Conservation (phyloP, 306 rosid species). For the Styphnolobium japonicum region DNA sequence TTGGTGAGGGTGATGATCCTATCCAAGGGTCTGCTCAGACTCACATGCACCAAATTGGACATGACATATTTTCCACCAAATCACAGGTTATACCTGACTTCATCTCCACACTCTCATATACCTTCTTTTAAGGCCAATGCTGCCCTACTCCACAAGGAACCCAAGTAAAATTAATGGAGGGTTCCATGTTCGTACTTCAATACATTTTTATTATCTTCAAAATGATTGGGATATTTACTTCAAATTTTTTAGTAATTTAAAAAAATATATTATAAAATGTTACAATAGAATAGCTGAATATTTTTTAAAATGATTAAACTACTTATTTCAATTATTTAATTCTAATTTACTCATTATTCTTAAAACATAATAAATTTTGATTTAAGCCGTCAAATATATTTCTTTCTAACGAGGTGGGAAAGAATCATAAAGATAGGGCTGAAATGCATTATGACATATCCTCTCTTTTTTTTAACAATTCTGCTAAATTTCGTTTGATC, state of each 20-base stretch:
- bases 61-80: constrained; percentile 25
- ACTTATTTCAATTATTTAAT: not conserved
- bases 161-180: not conserved
- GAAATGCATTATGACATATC: no score
- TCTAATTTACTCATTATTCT: not conserved
- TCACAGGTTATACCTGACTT: not conserved
- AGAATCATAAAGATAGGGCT: no score
- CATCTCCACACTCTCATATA: not conserved
- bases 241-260: not conserved
- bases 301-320: not conserved
- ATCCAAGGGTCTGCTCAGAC: not conserved
- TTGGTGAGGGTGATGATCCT: constrained; percentile 4
- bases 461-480: no score
- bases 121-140: not conserved
- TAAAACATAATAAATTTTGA: not conserved
- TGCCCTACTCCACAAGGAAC: not conserved
- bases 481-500: no score
- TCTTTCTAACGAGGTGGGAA: no score
- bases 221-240: not conserved
- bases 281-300: not conserved
- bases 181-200: not conserved
- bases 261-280: not conserved
- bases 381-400: no score
- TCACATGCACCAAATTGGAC: not conserved
- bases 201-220: not conserved